Evolutionary conservation across 768 basidiomycete genomes (phyloP), one percentile per base, ranked within the genome.

Genomic region (Termitomyces sp.): DNA sequence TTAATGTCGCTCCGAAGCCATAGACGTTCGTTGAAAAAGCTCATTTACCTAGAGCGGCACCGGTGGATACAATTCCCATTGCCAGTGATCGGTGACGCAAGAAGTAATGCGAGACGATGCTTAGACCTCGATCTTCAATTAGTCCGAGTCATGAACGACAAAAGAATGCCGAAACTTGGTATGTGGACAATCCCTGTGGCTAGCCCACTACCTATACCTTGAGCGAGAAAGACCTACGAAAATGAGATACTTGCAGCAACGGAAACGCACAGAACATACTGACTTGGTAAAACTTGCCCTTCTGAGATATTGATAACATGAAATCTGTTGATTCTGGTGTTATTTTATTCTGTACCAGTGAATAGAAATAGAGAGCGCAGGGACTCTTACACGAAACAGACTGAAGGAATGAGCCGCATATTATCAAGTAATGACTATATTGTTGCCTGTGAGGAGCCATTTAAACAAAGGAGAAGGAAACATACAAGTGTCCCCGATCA

Each of bases 171-270:
- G 6, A 33, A 49, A 43, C 28, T 54, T 60, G 79, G 79, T 22
- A 76, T 61, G 65, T 76, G 79, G 5, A 75, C 61, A 36, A 84
- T 50, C 11, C 83, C 83, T 1, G 68, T 66, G 5, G 79, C 77
- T 14, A 82, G 70, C 51, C 79, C 78, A 43, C 72, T 70, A 7
- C 73, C 76, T 16, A 81, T 38, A 1, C 75, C 79, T 62, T 81
- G 78, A 2, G 74, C 65, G 9, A 81, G 67, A 63, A 78, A 78
- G 24, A 79, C 66, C 65, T 76, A 36, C 1, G 53, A 1, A 40
- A 5, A 20, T 30, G 32, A 33, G 52, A 40, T 16, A 32, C 11
- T 5, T 45, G 24, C 24, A 40, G n/a, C 14, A 35, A 33, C 26
- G n/a, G 40, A 20, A 22, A 43, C 7, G 16, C 22, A 18, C 10